phyloP scores from a whole-genome alignment of 2,329 filamentous ascomycete genomes.

The Domatiomyces globalis region DNA sequence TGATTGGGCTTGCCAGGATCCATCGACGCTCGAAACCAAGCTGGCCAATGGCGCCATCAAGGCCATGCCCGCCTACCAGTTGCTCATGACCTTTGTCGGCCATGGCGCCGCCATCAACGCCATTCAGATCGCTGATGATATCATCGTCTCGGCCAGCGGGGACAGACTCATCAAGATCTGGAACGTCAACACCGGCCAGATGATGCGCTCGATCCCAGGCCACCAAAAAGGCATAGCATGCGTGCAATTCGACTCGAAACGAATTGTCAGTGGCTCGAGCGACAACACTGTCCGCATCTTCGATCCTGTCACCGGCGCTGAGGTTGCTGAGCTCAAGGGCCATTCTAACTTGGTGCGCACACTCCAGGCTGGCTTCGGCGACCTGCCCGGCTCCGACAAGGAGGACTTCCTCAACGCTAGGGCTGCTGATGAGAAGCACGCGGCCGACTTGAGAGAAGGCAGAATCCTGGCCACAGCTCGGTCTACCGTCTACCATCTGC shows the following conservation, averaged over 20 bases:
- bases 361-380: constrained; percentile 86
- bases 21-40: constrained; percentile 28
- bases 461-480: constrained; percentile 22
- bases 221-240: constrained; percentile 95
- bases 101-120: constrained; percentile 91
- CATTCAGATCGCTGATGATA: constrained; percentile 71
- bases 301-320: constrained; percentile 68
- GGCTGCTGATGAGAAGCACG: constrained; percentile 59
- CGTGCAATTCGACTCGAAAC: constrained; percentile 85
- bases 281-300: constrained; percentile 95
- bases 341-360: constrained; percentile 81
- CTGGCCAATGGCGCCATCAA: constrained; percentile 29
- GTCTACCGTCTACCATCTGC: constrained; percentile 19
- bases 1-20: constrained; percentile 32
- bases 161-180: constrained; percentile 90
- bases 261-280: constrained; percentile 90
- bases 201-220: constrained; percentile 64
- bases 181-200: constrained; percentile 70
- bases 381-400: constrained; percentile 64
- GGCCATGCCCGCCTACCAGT: constrained; percentile 50
- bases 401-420: constrained; percentile 61
- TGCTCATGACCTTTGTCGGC: constrained; percentile 67
- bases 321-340: constrained; percentile 73
- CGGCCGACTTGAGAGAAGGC: constrained; percentile 40
- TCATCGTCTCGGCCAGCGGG: constrained; percentile 88